Conservation (phyloP, 164 flowering plant species). For the Saururus chinensis region DNA sequence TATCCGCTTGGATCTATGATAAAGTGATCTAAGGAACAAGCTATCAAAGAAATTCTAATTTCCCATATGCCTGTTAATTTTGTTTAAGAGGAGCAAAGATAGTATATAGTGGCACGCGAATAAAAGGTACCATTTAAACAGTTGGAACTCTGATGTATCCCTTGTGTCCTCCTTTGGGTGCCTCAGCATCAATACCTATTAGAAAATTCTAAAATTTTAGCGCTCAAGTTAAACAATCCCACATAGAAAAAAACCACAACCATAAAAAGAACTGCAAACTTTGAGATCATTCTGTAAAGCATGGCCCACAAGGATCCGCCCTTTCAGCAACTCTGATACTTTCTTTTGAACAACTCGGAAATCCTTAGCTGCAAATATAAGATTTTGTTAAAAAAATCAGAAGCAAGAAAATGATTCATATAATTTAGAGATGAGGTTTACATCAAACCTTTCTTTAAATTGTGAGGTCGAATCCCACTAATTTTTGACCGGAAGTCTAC, state of each 20-base stretch:
- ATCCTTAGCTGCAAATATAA: constrained; percentile 52
- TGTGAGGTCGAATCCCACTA: constrained; percentile 82
- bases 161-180: constrained; percentile 80
- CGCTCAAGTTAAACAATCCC: background rate
- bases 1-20: too few relatives aligned
- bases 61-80: background rate
- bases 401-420: background rate
- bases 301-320: constrained; percentile 87
- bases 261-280: constrained; percentile 25
- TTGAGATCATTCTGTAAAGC: constrained; percentile 84
- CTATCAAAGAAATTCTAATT: background rate
- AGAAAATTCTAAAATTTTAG: constrained; percentile 1
- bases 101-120: background rate
- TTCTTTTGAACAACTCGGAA: constrained; percentile 56
- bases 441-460: constrained; percentile 64
- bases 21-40: too few relatives aligned
- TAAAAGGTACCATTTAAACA: constrained; percentile 47
- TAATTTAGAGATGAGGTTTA: background rate
- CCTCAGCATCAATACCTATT: constrained; percentile 64
- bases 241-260: background rate
- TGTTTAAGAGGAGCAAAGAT: background rate
- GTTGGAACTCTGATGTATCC: constrained; percentile 71
- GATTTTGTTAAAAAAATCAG: background rate
- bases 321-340: constrained; percentile 74
- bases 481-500: constrained; percentile 83